phyloP scores from a whole-genome alignment of 768 basidiomycete species.

The Cystofilobasidium macerans region DNA sequence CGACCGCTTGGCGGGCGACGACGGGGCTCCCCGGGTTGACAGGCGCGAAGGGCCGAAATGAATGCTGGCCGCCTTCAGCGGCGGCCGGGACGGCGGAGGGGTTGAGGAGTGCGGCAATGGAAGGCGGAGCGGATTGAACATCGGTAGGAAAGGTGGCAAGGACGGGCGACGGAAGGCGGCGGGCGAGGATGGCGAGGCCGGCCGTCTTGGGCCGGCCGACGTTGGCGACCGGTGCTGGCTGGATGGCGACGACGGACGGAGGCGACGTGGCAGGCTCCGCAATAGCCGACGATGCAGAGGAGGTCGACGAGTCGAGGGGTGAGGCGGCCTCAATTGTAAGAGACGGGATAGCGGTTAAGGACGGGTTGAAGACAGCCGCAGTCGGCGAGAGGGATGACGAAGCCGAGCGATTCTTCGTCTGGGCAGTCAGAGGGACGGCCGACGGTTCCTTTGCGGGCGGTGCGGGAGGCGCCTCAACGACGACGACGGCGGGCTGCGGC shows the following conservation, averaged over 20 bases:
- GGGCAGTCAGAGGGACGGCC: not conserved
- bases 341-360: not conserved
- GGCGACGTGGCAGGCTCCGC: not conserved
- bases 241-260: not conserved
- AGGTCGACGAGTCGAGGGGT: not conserved
- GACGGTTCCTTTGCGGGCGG: not conserved
- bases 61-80: not conserved
- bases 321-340: not conserved
- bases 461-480: too few relatives aligned
- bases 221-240: not conserved
- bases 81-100: not conserved
- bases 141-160: not conserved
- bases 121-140: not conserved
- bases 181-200: slow-evolving; percentile 1
- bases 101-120: not conserved
- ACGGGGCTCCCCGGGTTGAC: not conserved
- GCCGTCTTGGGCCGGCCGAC: not conserved
- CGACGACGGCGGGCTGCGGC: too few relatives aligned
- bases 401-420: too few relatives aligned
- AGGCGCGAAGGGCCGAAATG: not conserved
- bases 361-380: not conserved
- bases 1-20: not conserved
- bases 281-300: not conserved
- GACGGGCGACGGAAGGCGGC: not conserved
- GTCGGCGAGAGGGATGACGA: not conserved